Conservation (phyloP, 306 rosid genomes). For the Mimosa bimucronata region DNA sequence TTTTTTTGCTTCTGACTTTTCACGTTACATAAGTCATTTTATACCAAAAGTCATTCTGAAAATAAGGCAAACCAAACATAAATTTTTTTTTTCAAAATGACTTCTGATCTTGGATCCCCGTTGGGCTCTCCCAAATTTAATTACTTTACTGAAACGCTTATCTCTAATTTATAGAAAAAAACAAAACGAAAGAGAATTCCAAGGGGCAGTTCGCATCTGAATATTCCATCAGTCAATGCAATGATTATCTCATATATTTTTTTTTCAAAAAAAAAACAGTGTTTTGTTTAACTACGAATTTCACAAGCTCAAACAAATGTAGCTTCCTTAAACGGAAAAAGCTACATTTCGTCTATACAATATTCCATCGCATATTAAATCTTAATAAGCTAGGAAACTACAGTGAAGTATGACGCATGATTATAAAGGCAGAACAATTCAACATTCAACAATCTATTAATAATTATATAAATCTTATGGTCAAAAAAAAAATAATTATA, state of each 20-base stretch:
- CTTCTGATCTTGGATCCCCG: too few relatives aligned
- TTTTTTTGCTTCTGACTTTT: too few relatives aligned
- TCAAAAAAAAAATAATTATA: background rate
- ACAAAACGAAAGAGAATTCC: background rate
- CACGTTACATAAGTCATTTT: too few relatives aligned
- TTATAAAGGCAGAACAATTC: background rate
- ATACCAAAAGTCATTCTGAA: too few relatives aligned
- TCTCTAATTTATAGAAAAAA: background rate
- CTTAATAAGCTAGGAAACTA: background rate
- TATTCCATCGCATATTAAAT: background rate
- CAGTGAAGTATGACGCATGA: background rate
- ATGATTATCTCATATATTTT: background rate
- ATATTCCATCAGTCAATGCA: background rate
- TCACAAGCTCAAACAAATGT: background rate
- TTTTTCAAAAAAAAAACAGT: too few relatives aligned
- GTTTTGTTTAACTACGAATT: too few relatives aligned
- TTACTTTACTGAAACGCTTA: background rate
- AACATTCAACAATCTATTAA: background rate
- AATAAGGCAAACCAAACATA: too few relatives aligned
- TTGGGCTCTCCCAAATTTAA: too few relatives aligned
- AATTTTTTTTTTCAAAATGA: too few relatives aligned
- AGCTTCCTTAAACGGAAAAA: background rate
- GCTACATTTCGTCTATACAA: background rate
- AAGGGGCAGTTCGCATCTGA: background rate
- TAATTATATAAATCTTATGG: background rate